Conservation (phyloP, 139 green algal genomes). For the Coelastrella sp. region DNA sequence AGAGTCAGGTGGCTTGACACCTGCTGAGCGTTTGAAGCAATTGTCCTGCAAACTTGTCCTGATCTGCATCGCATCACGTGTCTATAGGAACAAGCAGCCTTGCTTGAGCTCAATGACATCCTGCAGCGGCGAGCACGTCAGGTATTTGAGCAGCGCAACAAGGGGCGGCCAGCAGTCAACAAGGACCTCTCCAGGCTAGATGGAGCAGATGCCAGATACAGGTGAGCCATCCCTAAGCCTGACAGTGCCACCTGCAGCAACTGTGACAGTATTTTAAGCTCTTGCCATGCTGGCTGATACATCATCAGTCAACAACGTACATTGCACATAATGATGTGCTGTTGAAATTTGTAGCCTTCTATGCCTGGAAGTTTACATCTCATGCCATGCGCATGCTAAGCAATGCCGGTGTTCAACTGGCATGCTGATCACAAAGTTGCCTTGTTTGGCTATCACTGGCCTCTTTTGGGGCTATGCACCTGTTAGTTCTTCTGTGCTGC, state of each 20-base stretch:
- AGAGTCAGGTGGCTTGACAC: neutral
- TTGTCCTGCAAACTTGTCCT: neutral
- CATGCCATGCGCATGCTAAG: no score
- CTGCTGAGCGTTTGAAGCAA: neutral
- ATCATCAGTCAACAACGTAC: neutral
- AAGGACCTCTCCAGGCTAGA: constrained; percentile 63
- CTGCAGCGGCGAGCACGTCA: constrained; percentile 61
- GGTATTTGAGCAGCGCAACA: constrained; percentile 66
- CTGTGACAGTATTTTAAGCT: neutral
- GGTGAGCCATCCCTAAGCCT: neutral
- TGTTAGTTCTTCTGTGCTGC: no score
- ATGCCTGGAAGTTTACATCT: neutral
- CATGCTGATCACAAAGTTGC: no score
- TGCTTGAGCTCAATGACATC: constrained; percentile 65
- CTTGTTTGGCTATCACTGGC: no score
- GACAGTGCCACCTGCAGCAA: neutral
- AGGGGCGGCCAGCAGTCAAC: constrained; percentile 56
- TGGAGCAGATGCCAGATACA: constrained; percentile 66
- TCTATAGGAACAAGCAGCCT: constrained; percentile 52
- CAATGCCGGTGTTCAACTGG: no score
- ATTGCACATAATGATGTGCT: neutral
- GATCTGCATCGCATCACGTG: neutral
- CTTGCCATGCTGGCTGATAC: neutral
- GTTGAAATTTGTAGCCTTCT: neutral
- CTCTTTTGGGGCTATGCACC: no score